Percentiles rank a stretch among this genome's conserved stretches.
These are phyloP conservation scores for Dimargaris cristalligena DNA, from an alignment of 192 early-diverging fungal genomes.

Conservation along the genomic window DNA sequence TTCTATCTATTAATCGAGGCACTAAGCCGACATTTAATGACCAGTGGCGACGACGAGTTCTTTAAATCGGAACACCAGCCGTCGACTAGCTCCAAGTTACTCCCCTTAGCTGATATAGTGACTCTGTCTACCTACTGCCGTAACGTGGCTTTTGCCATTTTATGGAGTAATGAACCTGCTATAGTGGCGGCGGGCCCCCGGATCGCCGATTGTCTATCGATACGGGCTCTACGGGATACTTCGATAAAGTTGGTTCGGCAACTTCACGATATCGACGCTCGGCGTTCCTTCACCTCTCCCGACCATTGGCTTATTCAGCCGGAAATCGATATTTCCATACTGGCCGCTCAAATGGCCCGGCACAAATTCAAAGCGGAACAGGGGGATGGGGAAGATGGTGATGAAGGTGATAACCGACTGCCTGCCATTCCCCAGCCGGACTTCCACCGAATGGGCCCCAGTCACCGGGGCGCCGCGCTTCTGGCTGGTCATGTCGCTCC, in stretches of 20 bases:
- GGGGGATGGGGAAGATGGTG: neutral
- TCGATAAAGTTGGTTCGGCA: constrained; percentile 54
- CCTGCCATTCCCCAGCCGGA: neutral
- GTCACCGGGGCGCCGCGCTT: too few species aligned
- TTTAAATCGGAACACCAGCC: constrained; percentile 32
- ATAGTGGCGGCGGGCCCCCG: neutral
- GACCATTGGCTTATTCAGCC: constrained; percentile 47
- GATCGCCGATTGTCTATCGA: constrained; percentile 18
- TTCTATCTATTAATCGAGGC: constrained; percentile 57
- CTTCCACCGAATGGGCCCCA: neutral
- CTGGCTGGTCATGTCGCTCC: neutral
- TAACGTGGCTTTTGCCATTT: constrained; percentile 57
- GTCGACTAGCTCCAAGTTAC: constrained; percentile 10
- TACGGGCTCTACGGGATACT: constrained; percentile 36
- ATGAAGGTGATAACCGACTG: neutral
- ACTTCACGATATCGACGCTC: constrained; percentile 46
- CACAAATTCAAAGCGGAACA: neutral
- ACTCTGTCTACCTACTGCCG: constrained; percentile 20
- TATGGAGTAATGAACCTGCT: constrained; percentile 31
- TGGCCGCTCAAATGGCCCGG: constrained; percentile 12
- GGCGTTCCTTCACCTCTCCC: constrained; percentile 44
- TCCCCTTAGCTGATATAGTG: too few species aligned
- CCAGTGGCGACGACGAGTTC: constrained; percentile 78
- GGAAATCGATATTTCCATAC: constrained; percentile 39
- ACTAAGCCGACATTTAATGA: constrained; percentile 51